Evolutionary conservation across 805 yeast species (phyloP), one percentile per base, ranked within the genome.

Genomic region (Zygoascus biomembranicola): DNA sequence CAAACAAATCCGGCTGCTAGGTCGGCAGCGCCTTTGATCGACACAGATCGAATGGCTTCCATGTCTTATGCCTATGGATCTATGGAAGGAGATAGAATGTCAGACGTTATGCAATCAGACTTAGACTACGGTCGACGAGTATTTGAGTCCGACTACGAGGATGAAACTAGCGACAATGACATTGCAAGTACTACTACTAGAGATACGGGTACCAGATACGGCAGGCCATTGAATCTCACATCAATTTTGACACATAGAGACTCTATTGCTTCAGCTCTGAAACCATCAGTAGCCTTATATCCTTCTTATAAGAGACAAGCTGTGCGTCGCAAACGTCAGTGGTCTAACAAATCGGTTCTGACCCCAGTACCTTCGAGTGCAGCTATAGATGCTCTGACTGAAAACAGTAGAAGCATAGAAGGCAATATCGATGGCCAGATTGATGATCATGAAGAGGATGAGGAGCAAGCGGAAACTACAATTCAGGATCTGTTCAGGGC

Each of bases 391-490:
- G 41, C 35, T 16, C 20, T 43, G 43, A 23, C 37, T 5, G 50
- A 48, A 19, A 43, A 32, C 46, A 46, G 13, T 13, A 51, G 32
- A 42, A 45, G 13, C 23, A 51, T 41, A 42, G 52, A 23, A 13
- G 51, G 37, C n/a, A 56, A 51, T 20, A 50, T 19, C n/a, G 47
- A 26, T 14, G 53, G 45, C 16, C 28, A 23, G 6, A 3, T 4
- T 6, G 53, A 31, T 5, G 59, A 43, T 26, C 47, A 32, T 2
- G 52, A 52, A 1, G 56, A 37, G 2, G 50, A 35, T 31, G 50
- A 47, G 11, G 54, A 51, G 16, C 6, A 23, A 23, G 53, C 42
- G 23, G 50, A 50, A n/a, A 16, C 9, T 10, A 46, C 49, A 2
- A 46, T 46, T 32, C 49, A 46, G 18, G 49, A 46, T 46, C 6